Evolutionary conservation across 2,329 filamentous ascomycete species (phyloP), one percentile per base, ranked within the genome.

Genomic region (Pseudogymnoascus sp.): DNA sequence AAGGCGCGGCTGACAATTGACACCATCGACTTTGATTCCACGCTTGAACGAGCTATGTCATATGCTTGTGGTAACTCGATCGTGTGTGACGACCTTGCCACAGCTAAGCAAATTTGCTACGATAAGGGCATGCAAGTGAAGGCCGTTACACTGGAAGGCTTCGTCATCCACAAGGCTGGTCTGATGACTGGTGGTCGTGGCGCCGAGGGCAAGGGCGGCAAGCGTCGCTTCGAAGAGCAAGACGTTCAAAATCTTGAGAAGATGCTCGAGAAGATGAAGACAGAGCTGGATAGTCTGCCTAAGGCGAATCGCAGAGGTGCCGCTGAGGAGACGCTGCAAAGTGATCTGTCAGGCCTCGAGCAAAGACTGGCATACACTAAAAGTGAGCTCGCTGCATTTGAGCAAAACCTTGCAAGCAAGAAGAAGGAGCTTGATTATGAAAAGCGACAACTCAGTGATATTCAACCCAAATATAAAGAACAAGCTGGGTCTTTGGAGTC

Each of bases 11-110:
- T 97, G 64, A 96, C 93, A 0, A 96, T 99, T 67, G 95, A 99
- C 74, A 96, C 92, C 0, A 93, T 99, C 70, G 92, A 96, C 72
- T 99, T 95, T 71, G 95, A 98, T 70, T 83, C 89, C 2, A 85
- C 89, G 1, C 84, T 96, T 60, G 91, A 97, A 73, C 89, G 95
- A 67, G 96, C 93, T 35, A 96, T 99, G 80, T 90, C 89, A 22
- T 97, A 96, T 73, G 93, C 93, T 26, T 99, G 95, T 70, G 93
- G 93, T 35, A 96, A 92, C 75, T 92, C 93, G 4, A 90, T 99
- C 67, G 91, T 99, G 4, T 98, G 93, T 72, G 95, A 99, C 75
- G 90, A 85, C 62, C 80, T 97, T 37, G 84, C 89, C 3, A 87
- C 95, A 62, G 95, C 95, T 28, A 96, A 96, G 74, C 84, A 93